Evolutionary conservation across 768 basidiomycete species (phyloP).

Genomic region (Podaxis sp.): DNA sequence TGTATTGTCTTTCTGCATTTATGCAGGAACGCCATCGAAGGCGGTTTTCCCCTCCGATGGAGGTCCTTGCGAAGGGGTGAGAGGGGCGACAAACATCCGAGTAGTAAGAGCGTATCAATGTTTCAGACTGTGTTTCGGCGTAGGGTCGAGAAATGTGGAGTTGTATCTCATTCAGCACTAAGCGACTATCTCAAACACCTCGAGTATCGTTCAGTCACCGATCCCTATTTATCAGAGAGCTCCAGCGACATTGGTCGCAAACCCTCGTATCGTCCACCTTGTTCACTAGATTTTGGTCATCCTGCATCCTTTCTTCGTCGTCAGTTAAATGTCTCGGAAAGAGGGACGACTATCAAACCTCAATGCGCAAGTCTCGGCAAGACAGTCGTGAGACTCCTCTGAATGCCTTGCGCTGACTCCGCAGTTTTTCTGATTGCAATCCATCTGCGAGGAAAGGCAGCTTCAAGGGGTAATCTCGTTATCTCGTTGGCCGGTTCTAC

Average conservation of each 20-base stretch:
- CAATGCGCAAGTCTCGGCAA: neutral
- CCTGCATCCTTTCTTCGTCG: constrained; percentile 1
- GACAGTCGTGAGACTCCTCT: constrained; percentile 5
- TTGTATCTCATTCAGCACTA: no score
- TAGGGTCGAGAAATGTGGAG: no score
- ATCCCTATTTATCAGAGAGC: neutral
- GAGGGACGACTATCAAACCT: neutral
- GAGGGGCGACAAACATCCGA: no score
- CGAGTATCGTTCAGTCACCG: no score
- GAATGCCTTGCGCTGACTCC: constrained; percentile 1
- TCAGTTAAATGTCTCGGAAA: neutral
- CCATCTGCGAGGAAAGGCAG: neutral
- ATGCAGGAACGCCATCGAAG: no score
- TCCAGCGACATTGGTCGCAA: constrained; percentile 13
- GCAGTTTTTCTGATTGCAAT: constrained; percentile 4
- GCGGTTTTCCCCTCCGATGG: no score
- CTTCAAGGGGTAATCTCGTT: neutral
- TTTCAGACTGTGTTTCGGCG: no score
- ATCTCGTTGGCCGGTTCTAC: no score
- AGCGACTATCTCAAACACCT: no score
- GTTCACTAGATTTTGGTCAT: constrained; percentile 3
- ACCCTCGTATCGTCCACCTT: neutral
- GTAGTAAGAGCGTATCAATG: no score
- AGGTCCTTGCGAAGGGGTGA: no score
- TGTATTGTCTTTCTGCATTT: no score